Conservation (phyloP, 2,329 filamentous ascomycete species). For the Fusarium domesticum region DNA sequence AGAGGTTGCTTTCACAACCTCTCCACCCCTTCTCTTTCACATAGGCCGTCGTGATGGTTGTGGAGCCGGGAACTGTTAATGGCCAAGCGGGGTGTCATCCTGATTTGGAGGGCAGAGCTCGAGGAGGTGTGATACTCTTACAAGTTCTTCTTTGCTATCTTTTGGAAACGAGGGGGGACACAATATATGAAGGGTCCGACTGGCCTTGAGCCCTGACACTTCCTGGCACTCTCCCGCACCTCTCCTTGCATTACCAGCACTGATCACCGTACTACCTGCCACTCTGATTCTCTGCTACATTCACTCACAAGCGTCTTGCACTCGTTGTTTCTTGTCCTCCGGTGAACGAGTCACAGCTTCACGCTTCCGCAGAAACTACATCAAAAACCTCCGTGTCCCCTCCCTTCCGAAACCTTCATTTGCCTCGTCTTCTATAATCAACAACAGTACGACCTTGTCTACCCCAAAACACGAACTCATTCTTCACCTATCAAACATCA, state of each 20-base stretch:
- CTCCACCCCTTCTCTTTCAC: constrained; percentile 5
- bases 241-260: neutral
- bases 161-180: neutral
- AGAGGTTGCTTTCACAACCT: neutral
- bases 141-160: neutral
- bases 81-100: neutral
- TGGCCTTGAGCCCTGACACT: neutral
- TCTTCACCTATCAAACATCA: constrained; percentile 5
- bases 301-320: neutral
- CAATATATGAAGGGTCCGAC: neutral
- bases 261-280: neutral
- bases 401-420: neutral
- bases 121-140: neutral
- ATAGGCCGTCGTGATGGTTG: neutral
- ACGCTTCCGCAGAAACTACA: neutral
- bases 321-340: neutral
- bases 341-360: neutral
- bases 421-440: neutral
- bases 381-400: neutral
- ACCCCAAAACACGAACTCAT: neutral
- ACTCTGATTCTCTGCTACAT: neutral
- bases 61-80: neutral
- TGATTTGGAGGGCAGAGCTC: neutral
- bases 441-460: neutral
- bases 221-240: too few species aligned